Conservation (phyloP, 2,329 filamentous ascomycete species). For the Coniochaeta sp. region DNA sequence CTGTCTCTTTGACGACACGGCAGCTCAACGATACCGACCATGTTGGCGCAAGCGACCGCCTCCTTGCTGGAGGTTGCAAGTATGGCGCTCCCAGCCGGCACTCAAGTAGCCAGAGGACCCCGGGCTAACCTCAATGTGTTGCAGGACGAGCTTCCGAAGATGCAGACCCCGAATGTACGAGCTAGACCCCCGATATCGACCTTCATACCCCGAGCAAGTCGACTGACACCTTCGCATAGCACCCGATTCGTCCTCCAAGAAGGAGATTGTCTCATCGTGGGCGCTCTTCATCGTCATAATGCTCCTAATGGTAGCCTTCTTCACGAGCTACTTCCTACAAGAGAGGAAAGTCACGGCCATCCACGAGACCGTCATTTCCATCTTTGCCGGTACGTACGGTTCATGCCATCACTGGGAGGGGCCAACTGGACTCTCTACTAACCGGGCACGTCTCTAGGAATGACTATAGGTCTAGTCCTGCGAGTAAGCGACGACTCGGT, state of each 20-base stretch:
- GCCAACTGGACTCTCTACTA: background rate
- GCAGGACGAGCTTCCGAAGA: conserved; percentile 38
- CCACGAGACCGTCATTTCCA: conserved; percentile 96
- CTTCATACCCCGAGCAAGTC: background rate
- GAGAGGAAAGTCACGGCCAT: conserved; percentile 96
- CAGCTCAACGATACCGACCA: conserved; percentile 12
- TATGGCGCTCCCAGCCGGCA: conserved; percentile 23
- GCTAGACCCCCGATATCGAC: background rate
- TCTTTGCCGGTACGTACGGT: conserved; percentile 70
- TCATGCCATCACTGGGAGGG: background rate
- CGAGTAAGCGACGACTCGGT: conserved; percentile 78
- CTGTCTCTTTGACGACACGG: background rate
- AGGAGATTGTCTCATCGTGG: conserved; percentile 95
- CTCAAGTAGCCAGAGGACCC: no score
- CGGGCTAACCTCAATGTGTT: background rate
- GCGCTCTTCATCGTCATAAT: conserved; percentile 94
- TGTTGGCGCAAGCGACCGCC: conserved; percentile 28
- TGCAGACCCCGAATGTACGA: conserved; percentile 38
- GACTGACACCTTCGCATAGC: conserved; percentile 21
- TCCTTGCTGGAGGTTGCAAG: conserved; percentile 30
- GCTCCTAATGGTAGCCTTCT: conserved; percentile 88
- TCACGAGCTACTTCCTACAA: conserved; percentile 94
- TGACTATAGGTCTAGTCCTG: conserved; percentile 88
- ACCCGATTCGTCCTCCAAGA: conserved; percentile 77
- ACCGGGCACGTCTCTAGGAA: conserved; percentile 50